phyloP scores from a whole-genome alignment of 2,329 filamentous ascomycete species.

The Sphaerostilbella broomeana region DNA sequence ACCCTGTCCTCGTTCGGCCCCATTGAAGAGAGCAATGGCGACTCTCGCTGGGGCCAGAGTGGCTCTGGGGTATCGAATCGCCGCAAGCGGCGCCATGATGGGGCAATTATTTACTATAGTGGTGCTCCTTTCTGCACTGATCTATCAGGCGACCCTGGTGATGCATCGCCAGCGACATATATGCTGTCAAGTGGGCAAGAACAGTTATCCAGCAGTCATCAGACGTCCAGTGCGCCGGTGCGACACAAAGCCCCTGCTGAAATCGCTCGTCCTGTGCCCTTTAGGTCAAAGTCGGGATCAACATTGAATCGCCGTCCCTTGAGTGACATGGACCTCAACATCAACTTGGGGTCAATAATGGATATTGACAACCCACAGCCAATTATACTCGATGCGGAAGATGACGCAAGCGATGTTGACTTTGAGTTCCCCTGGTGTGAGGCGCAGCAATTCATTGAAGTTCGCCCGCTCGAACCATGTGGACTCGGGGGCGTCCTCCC shows the following conservation, averaged over 20 bases:
- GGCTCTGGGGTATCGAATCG: conserved; percentile 42
- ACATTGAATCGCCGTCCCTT: conserved; percentile 43
- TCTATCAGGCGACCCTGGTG: conserved; percentile 59
- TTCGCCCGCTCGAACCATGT: conserved; percentile 45
- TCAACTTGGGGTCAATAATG: conserved; percentile 20
- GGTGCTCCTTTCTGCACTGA: conserved; percentile 77
- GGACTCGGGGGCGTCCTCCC: conserved; percentile 54
- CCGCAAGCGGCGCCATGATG: conserved; percentile 54
- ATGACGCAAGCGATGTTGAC: conserved; percentile 34
- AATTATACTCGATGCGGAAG: conserved; percentile 27
- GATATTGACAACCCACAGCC: conserved; percentile 23
- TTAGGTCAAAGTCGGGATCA: conserved; percentile 46
- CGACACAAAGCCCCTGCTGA: conserved; percentile 10
- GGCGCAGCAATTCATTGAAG: conserved; percentile 31
- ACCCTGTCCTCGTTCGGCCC: conserved; percentile 43
- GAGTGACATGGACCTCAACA: conserved; percentile 29
- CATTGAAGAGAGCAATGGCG: conserved; percentile 42
- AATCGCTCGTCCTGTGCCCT: conserved; percentile 21
- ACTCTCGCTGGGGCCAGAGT: conserved; percentile 41
- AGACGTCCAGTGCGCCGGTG: no score
- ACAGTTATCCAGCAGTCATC: conserved; percentile 15
- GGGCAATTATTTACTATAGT: conserved; percentile 78
- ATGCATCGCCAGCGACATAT: conserved; percentile 41
- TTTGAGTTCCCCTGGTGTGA: conserved; percentile 43
- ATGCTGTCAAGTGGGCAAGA: conserved; percentile 40